Base-by-base conservation (phyloP, 371 early-diverging fungal species). In the Thermomucor indicae-seudaticae region DNA sequence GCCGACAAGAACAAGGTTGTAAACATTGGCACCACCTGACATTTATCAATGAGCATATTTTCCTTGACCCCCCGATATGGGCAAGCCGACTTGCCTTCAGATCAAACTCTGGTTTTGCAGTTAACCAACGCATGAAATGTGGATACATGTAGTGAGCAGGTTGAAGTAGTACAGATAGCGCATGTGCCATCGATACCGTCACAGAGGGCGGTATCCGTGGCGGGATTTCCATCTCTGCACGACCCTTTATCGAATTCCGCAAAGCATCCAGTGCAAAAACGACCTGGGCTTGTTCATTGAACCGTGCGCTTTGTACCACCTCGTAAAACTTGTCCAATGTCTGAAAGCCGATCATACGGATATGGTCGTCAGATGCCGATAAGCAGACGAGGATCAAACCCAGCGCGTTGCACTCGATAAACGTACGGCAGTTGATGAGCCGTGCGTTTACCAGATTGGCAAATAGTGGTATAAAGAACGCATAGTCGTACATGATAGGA, bases 91-190 rank as follows among this genome's bases (percentile, higher is more conserved):
- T 59, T 62, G 81, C 85, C 59, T 84, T 78, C 31, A 89, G 61
- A 60, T 91, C 91, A 23, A 92, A 69, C 2, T 78, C 57, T 4
- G 89, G 81, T 17, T 85, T 70, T 53, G 85, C 83, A 24, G 89
- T 62, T 23, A 89, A 72, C 72, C 89, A 92, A 44, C 70, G 74
- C 40, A 89, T 78, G 39, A 92, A 70, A 34, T 81, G 74, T 25
- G 89, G 80, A 62, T 85, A 84, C 85, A 92, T 81, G 44, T 76
- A 81, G 47, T 83, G 81, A 11, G 82, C 88, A 5, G 94, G 92
- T 40, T 80, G 79, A 22, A 83, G 53, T 14, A 89, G 49, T 1
- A 88, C 67, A 4, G 72, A 58, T 3, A 90, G 41, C 0, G 84
- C 73, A 43, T 88, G 85, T 0, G 85, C 85, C 10, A 87, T 64